Conservation (phyloP, 1,284 basidiomycete species). For the Trichosporon sp. region DNA sequence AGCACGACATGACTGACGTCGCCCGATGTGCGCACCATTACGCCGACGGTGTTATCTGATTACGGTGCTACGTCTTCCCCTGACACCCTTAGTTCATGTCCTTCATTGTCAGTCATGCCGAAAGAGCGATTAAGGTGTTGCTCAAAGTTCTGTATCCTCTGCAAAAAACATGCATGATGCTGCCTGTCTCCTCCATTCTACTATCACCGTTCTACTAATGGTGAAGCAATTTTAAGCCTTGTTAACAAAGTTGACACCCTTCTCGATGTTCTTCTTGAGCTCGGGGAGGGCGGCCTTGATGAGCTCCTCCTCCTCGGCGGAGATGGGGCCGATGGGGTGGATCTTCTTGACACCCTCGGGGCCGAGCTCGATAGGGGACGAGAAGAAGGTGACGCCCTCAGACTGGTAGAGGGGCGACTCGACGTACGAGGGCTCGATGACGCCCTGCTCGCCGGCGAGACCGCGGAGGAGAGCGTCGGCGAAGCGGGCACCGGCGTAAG, state of each 20-base stretch:
- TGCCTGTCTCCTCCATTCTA: conserved; percentile 7
- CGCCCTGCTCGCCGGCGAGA: conserved; percentile 82
- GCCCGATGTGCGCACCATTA: not conserved
- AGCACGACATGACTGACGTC: not conserved
- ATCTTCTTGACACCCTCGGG: conserved; percentile 87
- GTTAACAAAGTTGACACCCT: conserved; percentile 78
- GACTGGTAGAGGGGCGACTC: conserved; percentile 73
- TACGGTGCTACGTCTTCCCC: not conserved
- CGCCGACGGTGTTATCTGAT: conserved; percentile 7
- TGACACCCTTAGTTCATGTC: not conserved
- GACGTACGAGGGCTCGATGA: conserved; percentile 83
- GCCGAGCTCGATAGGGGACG: conserved; percentile 79
- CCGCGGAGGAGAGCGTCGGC: conserved; percentile 77
- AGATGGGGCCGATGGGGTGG: conserved; percentile 73
- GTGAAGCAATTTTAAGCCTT: conserved; percentile 19
- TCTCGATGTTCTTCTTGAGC: conserved; percentile 95
- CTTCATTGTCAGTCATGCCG: too few relatives aligned
- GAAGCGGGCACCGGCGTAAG: conserved; percentile 84
- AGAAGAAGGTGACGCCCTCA: conserved; percentile 82
- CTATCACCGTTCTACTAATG: not conserved
- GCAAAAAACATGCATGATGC: conserved; percentile 20
- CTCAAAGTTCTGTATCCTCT: not conserved
- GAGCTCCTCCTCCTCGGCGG: conserved; percentile 79
- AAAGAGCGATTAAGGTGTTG: too few relatives aligned
- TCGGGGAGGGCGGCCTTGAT: conserved; percentile 86